Evolutionary conservation across 2,329 filamentous ascomycete species (phyloP), one percentile per base, ranked within the genome.

Genomic region (Eutypella sp.): DNA sequence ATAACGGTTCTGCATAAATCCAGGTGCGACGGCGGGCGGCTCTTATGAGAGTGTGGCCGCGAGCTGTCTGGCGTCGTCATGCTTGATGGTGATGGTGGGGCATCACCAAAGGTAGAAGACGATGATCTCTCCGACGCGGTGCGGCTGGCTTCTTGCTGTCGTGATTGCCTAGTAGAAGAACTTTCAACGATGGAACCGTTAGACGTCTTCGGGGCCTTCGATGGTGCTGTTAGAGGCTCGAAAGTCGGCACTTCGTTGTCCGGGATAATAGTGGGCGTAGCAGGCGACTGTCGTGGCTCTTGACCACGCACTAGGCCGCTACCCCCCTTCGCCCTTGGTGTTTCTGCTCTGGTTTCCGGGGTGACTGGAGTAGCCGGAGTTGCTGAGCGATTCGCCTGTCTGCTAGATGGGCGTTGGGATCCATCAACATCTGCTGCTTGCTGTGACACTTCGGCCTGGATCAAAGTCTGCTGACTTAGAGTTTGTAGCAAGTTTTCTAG

Each of bases 31-130:
- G 59, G 44, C 5, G 44, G 38, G 16, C 53, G 18, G n/a, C 63
- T 69, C 47, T 66, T 68, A 9, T 61, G 57, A 5, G 68, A 71
- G 42, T 71, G 69, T 3, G 69, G 69, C n/a, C 68, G 58, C 5
- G 69, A 71, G 6, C 65, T 71, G 41, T 69, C 67, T 4, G 69
- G 68, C 0, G 69, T 73, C 4, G 65, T 68, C 1, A 59, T 58
- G 11, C 64, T 63, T 1, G 67, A 68, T 2, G 67, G 61, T 4
- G 65, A 63, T 2, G 65, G 64, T 2, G 65, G 67, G 9, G 58
- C 59, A 29, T 71, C 69, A 42, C 68, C 68, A 23, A 62, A 68
- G 5, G 65, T 69, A 0, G 71, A 72, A 1, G 68, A 67, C 2
- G 69, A 71, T 1, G 71, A 73, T 15, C 60, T 57, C 23, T 63